Base-by-base conservation (phyloP, 768 basidiomycete genomes). In the Cubamyces sp. region DNA sequence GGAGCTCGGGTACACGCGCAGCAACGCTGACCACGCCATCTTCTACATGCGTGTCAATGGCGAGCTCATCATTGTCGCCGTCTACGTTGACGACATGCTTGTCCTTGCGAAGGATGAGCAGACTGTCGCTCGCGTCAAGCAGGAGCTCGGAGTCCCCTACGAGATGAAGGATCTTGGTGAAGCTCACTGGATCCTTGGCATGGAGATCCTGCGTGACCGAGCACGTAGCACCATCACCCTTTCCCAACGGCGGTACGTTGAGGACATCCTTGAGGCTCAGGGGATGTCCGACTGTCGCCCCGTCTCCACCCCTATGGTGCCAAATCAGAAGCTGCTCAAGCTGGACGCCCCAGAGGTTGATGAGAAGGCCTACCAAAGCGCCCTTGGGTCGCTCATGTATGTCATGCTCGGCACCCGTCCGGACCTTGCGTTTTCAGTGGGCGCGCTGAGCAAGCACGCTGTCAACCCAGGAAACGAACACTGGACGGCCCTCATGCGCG, bases 361-460 rank as follows among this genome's bases (percentile, higher is more conserved):
- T 14, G 37, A n/a, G 37, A 40, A 39, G 19, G 11, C 19, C 8
- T 74, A 74, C 51, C 54, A 64, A 12, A 48, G 48, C 21, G 57
- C 62, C 7, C 46, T 74, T 15, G 71, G 71, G 6, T 49, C 67
- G 1, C 66, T 74, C 23, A 68, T 69, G 52, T 70, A 72, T 55
- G 60, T 75, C 0, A 66, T 75, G 5, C 56, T 75, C 5, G 69
- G 68, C 8, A 76, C 77, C 1, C 66, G 71, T 0, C 77, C 78
- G 0, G 76, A 82, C 43, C 66, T 81, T 4, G 66, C 75, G 0
- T 75, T 66, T 47, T 66, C 73, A 6, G 75, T 77, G 5, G 64
- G 69, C 39, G 30, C 57, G 0, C 72, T 81, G 0, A 65, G 74
- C 0, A 74, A 75, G 41, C 77, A 67, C 67, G 70, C 65, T 12